Evolutionary conservation across 768 basidiomycete species (phyloP), one percentile per base, ranked within the genome.

Genomic region (Lactifluus rugatus): DNA sequence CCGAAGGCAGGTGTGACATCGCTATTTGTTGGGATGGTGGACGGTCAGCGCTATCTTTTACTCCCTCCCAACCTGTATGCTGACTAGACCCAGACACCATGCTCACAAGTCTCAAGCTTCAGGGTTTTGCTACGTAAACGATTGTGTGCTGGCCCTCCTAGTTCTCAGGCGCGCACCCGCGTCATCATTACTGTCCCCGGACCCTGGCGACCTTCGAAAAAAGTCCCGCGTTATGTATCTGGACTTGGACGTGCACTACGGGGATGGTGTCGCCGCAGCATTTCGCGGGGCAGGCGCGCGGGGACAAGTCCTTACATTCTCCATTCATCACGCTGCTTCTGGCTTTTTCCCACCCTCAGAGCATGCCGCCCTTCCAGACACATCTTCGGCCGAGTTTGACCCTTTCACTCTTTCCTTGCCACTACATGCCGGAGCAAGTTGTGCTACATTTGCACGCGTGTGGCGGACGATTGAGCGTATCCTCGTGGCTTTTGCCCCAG

Each of bases 111-210:
- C 81, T 0, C 76, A 74, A 44, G 93, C 93, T 0, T 82, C 88
- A 3, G 94, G 94, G 0, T 98, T 89, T 71, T 98, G 94, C 74
- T 98, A 96, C 67, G 87, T 97, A 21, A 88, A 91, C 1, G 94
- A 97, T 67, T 84, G 87, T 54, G 80, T 93, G 10, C 78, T 97
- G 1, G 86, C 86, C 0, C 83, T 96, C 57, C 78, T 94, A 56
- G 74, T 79, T 4, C 77, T 96, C 44, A 83, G 80, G 62, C 76
- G 76, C 19, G 60, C 72, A 5, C 62, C 65, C 1, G 62, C 67
- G 2, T 32, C 14, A 8, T 50, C 44, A 11, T 10, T 32, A 7
- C 52, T 59, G 48, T 60, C 52, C 9, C 14, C 60, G 4, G 34
- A 48, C 0, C 52, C 54, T 2, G 37, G 50, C 2, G 45, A 21